phyloP scores from a whole-genome alignment of 768 basidiomycete species.

The Xerocomellus chrysenteron region DNA sequence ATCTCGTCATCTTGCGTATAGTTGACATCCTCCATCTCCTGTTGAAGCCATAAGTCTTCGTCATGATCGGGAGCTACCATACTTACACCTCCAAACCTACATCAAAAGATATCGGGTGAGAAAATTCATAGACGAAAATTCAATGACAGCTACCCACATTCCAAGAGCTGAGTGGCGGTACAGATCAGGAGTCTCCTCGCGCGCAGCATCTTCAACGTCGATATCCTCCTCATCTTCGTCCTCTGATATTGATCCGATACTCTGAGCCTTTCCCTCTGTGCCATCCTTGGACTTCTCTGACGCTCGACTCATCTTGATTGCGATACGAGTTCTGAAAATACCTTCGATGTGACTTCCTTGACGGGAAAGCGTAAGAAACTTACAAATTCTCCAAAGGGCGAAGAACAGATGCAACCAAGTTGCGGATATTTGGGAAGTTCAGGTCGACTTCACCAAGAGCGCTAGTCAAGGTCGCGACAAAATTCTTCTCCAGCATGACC shows the following conservation, averaged over 20 bases:
- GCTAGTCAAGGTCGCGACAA: conserved; percentile 83
- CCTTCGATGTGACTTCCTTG: conserved; percentile 1
- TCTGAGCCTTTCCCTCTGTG: conserved; percentile 45
- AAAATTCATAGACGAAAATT: not conserved
- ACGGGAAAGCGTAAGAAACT: conserved; percentile 30
- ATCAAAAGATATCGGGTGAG: conserved; percentile 8
- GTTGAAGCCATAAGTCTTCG: conserved; percentile 15
- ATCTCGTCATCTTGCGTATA: conserved; percentile 70
- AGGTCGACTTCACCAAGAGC: conserved; percentile 92
- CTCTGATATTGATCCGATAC: conserved; percentile 42
- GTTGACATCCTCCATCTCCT: conserved; percentile 87
- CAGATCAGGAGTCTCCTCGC: conserved; percentile 87
- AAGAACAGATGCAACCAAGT: conserved; percentile 82
- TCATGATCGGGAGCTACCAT: conserved; percentile 1
- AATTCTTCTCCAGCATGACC: conserved; percentile 98
- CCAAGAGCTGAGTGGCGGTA: conserved; percentile 96
- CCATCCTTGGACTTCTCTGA: conserved; percentile 63
- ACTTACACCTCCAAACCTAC: conserved; percentile 78
- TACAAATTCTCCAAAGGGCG: conserved; percentile 89
- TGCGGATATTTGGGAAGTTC: conserved; percentile 89
- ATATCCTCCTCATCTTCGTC: conserved; percentile 57
- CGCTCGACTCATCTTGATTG: conserved; percentile 95
- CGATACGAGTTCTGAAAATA: conserved; percentile 76
- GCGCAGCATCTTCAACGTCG: conserved; percentile 50
- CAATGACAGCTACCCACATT: conserved; percentile 54